Conservation (phyloP, 2,329 filamentous ascomycete genomes). For the Rhinocladiella mackenziei region DNA sequence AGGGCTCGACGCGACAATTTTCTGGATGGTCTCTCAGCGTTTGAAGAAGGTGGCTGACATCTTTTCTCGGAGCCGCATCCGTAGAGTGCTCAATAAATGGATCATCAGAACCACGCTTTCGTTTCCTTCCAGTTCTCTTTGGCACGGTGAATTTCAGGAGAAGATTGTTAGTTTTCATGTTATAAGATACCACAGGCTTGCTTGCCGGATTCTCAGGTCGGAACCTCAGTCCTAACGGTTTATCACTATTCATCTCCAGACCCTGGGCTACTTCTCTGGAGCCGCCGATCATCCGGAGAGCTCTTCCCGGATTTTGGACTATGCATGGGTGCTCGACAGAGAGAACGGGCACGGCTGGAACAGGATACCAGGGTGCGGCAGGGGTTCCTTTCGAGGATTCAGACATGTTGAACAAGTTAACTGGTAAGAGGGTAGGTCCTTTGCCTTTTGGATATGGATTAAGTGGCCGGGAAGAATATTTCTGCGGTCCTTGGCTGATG, state of each 20-base stretch:
- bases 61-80: slow-evolving; percentile 43
- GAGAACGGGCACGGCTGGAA: slow-evolving; percentile 53
- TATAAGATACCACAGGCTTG: slow-evolving; percentile 72
- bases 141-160: slow-evolving; percentile 83
- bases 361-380: slow-evolving; percentile 46
- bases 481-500: too few relatives aligned
- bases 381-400: background rate
- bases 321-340: slow-evolving; percentile 65
- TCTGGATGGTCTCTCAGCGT: slow-evolving; percentile 67
- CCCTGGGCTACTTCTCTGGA: slow-evolving; percentile 52
- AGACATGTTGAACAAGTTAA: slow-evolving; percentile 7
- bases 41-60: slow-evolving; percentile 54
- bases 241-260: slow-evolving; percentile 44
- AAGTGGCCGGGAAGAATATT: too few relatives aligned
- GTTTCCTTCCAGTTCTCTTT: slow-evolving; percentile 77
- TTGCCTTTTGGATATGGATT: too few relatives aligned
- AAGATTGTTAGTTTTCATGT: slow-evolving; percentile 73
- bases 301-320: slow-evolving; percentile 61
- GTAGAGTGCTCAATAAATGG: slow-evolving; percentile 55
- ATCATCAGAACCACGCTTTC: slow-evolving; percentile 71
- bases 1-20: slow-evolving; percentile 63
- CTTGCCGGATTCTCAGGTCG: slow-evolving; percentile 75
- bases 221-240: slow-evolving; percentile 65
- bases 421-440: too few relatives aligned
- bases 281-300: slow-evolving; percentile 59